Evolutionary conservation across 2,329 filamentous ascomycete genomes (phyloP), one percentile per base, ranked within the genome.

Genomic region (Fusarium torulosum): DNA sequence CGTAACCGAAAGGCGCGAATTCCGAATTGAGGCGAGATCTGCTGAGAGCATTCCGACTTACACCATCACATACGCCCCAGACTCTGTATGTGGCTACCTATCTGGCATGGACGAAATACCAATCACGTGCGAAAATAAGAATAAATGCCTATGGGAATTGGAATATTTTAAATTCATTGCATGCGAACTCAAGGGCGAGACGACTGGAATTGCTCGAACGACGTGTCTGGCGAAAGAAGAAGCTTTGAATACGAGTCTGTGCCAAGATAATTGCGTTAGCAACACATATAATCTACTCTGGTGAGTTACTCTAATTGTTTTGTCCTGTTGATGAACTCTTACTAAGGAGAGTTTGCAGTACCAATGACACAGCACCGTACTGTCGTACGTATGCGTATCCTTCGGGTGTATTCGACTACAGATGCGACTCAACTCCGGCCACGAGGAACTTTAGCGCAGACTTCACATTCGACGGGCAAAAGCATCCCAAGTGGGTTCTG

Each of bases 311-410:
- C 7, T 35, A 3, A 29, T 29, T 29, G 11, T 13, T 29, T 29
- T 10, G 2, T 11, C 23, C 10, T 29, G 27, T 10, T 13, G 10
- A 7, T 17, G 14, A 17, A 8, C 17, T 7, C 15, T 15, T 15
- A n/a, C 33, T 35, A 8, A n/a, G 7, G 7, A 33, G 6, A n/a
- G 7, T 8, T 3, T 35, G 1, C 8, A 54, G 52, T 6, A 54
- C 52, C 4, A 47, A 54, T 3, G 52, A 47, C 6, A 54, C 52
- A 7, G 23, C 21, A 4, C 52, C 52, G 1, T 54, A 31, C 4
- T 54, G 52, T 1, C 52, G 42, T 15, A 54, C 52, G 2, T 54
- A 54, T 4, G 52, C 52, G 6, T 54, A 46, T 7, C 52, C 52
- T 2, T 20, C 23, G 4, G 52, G 33, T 0, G 52, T 40, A 6